Percentiles rank a stretch among this genome's conserved stretches.
phyloP scores from a whole-genome alignment of 23 red algal species.

The Gracilaria gracilis region DNA sequence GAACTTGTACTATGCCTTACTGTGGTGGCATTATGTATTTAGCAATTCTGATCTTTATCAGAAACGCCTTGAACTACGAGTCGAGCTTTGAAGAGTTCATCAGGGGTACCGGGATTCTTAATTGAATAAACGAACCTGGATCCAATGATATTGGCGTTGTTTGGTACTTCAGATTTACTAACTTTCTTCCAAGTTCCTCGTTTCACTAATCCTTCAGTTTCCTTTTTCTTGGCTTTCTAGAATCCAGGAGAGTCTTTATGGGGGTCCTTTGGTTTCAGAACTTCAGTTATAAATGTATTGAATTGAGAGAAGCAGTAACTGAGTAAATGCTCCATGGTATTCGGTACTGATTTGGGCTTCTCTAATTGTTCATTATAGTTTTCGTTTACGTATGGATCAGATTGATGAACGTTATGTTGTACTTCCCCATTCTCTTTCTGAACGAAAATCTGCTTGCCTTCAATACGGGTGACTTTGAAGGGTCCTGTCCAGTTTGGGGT shows the following conservation, averaged over 20 bases:
- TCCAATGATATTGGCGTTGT: no score
- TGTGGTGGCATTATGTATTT: background rate
- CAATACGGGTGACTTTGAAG: no score
- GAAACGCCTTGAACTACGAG: slow-evolving; percentile 16
- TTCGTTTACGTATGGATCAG: background rate
- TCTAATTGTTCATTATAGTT: background rate
- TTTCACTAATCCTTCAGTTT: background rate
- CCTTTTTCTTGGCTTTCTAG: background rate
- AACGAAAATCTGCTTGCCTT: no score
- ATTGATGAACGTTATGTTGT: background rate
- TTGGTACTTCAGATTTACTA: no score
- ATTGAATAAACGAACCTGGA: background rate
- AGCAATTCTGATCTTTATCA: background rate
- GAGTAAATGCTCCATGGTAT: background rate
- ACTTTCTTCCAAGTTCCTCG: background rate
- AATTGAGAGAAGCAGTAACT: background rate
- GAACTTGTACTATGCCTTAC: background rate
- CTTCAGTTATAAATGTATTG: background rate
- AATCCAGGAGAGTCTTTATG: background rate
- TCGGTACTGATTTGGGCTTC: background rate
- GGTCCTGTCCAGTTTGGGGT: no score
- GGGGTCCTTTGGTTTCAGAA: background rate
- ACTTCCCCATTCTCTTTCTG: no score
- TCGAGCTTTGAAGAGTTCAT: background rate
- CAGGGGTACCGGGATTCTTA: slow-evolving; percentile 3